Evolutionary conservation across 352 stramenopile genomes (phyloP).

Genomic region (Plasmopara halstedii): DNA sequence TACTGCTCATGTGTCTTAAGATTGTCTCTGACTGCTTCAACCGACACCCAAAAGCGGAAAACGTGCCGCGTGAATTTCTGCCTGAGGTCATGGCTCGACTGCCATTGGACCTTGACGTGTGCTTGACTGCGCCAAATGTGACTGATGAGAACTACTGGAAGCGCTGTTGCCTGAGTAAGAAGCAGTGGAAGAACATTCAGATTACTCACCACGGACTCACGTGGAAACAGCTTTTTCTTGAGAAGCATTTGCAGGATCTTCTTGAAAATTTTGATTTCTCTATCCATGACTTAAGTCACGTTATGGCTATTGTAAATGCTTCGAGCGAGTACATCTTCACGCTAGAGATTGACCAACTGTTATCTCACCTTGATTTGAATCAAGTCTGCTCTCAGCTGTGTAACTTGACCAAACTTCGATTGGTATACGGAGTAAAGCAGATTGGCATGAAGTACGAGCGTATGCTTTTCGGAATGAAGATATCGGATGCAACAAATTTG

Average conservation of each 20-base stretch:
- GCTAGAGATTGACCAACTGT: constrained; percentile 80
- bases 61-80: constrained; percentile 72
- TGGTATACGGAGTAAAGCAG: constrained; percentile 85
- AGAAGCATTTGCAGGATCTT: constrained; percentile 63
- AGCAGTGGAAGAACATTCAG: constrained; percentile 86
- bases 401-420: constrained; percentile 83
- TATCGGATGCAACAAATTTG: constrained; percentile 87
- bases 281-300: constrained; percentile 39
- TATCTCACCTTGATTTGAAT: constrained; percentile 86
- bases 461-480: constrained; percentile 94
- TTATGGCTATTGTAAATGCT: constrained; percentile 68
- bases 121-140: constrained; percentile 73
- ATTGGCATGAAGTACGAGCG: constrained; percentile 94
- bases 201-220: constrained; percentile 87
- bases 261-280: constrained; percentile 72
- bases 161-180: constrained; percentile 70
- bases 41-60: constrained; percentile 57
- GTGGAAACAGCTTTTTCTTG: constrained; percentile 92
- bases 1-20: constrained; percentile 73
- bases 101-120: constrained; percentile 75
- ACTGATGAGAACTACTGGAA: constrained; percentile 95
- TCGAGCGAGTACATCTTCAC: constrained; percentile 87
- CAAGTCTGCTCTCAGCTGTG: constrained; percentile 75
- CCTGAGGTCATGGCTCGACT: constrained; percentile 76
- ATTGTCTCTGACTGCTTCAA: constrained; percentile 70